Evolutionary conservation across 1,284 basidiomycete genomes (phyloP), one percentile per base, ranked within the genome.

Genomic region (Ustilago lituana): DNA sequence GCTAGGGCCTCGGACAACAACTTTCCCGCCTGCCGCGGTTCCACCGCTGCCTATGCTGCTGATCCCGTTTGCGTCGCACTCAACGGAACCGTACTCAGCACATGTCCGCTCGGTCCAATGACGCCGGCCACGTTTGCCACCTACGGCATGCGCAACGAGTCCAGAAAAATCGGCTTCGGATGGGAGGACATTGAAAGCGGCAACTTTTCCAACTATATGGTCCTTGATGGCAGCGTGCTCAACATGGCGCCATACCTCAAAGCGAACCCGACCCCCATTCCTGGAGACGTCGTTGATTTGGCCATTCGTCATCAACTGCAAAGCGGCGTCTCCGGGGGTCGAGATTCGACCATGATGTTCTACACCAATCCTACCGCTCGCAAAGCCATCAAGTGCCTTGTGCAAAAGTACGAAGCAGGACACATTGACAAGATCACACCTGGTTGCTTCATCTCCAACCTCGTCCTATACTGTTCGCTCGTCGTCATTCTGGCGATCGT

Each of bases 371-470:
- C 53, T 8, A 53, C 56, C 17, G 54, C 73, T 8, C 59, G 62
- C 27, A 49, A 60, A 4, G 77, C 79, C 14, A 67, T 82, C 24
- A 62, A 64, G n/a, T 81, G 79, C 45, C 53, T 81, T 2, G 51
- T 62, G 22, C 55, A 78, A 57, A 74, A 73, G 60, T 81, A 78
- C 55, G 48, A 63, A 50, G 94, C 94, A 0, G 96, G 96, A 14
- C 90, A 91, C 80, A 97, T 99, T 69, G 94, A 97, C 86, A 97
- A 97, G 84, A 86, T 96, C 80, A 91, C 94, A 0, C 92, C 96
- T 1, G 96, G 93, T 12, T 99, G 96, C 84, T 95, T 97, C 83
- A 89, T 93, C 45, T 91, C 93, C 15, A 87, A 89, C 44, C 86
- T 98, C 31, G 89, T 98, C 82, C 89, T 98, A 49, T 98, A 98